Conservation (phyloP, 1,284 basidiomycete species). For the Phylloporus gajari region DNA sequence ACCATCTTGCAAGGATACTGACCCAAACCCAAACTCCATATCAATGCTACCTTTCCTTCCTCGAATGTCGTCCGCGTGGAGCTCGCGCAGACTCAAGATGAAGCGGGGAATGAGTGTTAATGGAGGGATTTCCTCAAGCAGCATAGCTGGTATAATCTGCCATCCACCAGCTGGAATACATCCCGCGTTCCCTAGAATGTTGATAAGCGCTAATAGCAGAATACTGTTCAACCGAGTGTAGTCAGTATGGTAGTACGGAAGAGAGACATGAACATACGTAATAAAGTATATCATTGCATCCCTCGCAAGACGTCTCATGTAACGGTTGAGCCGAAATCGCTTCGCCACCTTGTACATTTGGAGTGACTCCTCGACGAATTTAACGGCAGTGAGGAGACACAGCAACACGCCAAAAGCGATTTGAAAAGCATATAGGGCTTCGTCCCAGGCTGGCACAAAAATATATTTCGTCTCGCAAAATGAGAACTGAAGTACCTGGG, state of each 20-base stretch:
- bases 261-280: background rate
- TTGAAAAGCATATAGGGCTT: background rate
- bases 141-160: background rate
- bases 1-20: background rate
- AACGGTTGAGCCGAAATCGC: background rate
- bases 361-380: background rate
- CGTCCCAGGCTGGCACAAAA: background rate
- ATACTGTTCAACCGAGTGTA: background rate
- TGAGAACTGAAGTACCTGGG: background rate
- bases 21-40: background rate
- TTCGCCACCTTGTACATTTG: conserved; percentile 6
- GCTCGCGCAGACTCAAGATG: background rate
- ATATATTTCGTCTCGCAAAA: background rate
- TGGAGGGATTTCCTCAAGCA: background rate
- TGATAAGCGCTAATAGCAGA: background rate
- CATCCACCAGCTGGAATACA: background rate
- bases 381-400: background rate
- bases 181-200: background rate
- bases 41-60: background rate
- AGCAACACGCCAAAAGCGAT: background rate
- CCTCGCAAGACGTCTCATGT: conserved; percentile 1
- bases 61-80: background rate
- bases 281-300: conserved; percentile 8
- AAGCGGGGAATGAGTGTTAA: background rate
- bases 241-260: background rate